Conservation (phyloP, 495 filamentous ascomycete genomes). For the Cairneyella variabilis region DNA sequence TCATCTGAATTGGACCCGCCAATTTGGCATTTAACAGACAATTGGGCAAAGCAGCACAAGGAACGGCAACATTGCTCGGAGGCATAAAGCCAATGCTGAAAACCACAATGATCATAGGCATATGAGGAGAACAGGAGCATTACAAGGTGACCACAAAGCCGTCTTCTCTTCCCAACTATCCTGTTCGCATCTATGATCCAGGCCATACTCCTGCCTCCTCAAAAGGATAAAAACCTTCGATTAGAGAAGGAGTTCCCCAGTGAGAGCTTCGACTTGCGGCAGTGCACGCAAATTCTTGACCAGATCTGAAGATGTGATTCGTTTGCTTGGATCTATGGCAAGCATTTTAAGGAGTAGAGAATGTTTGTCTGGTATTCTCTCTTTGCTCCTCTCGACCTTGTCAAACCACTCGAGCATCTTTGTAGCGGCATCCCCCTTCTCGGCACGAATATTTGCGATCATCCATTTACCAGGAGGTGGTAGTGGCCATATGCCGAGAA, state of each 20-base stretch:
- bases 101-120: not conserved
- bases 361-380: conserved; percentile 9
- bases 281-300: conserved; percentile 6
- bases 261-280: conserved; percentile 2
- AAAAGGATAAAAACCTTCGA: not conserved
- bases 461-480: not conserved
- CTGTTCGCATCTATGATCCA: not conserved
- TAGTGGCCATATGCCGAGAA: conserved; percentile 7
- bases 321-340: conserved; percentile 3
- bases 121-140: not conserved
- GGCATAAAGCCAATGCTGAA: not conserved
- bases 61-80: not conserved
- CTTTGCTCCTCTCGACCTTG: not conserved
- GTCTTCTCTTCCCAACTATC: not conserved
- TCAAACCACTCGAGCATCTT: conserved; percentile 14
- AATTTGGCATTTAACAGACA: not conserved
- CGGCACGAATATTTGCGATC: conserved; percentile 4
- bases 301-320: conserved; percentile 13
- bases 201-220: not conserved
- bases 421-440: not conserved
- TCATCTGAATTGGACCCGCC: not conserved
- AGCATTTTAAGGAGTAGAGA: conserved; percentile 13
- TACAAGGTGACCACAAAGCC: not conserved
- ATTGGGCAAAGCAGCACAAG: not conserved
- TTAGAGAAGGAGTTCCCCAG: conserved; percentile 6